Conservation (phyloP, 140 eudicot genomes). For the Cichorium intybus region DNA sequence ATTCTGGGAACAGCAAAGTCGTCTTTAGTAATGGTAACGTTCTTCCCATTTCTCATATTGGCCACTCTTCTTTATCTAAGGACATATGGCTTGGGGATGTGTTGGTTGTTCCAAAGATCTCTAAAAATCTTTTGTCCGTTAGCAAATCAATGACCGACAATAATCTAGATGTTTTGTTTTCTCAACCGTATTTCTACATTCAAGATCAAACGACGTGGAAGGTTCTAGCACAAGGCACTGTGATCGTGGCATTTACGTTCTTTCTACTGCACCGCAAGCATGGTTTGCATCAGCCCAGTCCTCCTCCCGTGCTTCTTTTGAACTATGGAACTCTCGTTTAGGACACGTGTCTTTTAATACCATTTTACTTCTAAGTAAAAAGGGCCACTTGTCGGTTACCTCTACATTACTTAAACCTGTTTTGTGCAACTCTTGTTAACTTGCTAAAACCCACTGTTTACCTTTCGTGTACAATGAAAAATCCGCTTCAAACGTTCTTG, state of each 20-base stretch:
- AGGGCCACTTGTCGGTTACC: too few species aligned
- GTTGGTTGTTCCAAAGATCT: not conserved
- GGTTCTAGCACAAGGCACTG: too few species aligned
- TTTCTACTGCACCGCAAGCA: not conserved
- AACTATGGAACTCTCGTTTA: too few species aligned
- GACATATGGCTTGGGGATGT: not conserved
- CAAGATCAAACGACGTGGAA: too few species aligned
- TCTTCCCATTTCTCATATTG: constrained; percentile 1
- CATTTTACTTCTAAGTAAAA: too few species aligned
- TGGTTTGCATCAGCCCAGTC: not conserved
- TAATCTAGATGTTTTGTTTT: not conserved
- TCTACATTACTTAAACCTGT: too few species aligned
- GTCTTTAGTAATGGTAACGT: not conserved
- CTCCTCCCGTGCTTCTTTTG: not conserved
- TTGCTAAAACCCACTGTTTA: too few species aligned
- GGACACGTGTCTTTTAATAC: too few species aligned
- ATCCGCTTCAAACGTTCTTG: too few species aligned
- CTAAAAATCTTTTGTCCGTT: not conserved
- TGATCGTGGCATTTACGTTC: not conserved
- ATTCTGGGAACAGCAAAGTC: not conserved
- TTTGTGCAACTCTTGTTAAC: too few species aligned
- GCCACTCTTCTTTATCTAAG: not conserved
- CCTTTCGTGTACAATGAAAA: too few species aligned
- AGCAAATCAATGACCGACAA: not conserved
- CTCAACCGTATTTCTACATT: too few species aligned